Evolutionary conservation across 768 basidiomycete species (phyloP), one percentile per base, ranked within the genome.

Genomic region (Naganishia friedmannii): DNA sequence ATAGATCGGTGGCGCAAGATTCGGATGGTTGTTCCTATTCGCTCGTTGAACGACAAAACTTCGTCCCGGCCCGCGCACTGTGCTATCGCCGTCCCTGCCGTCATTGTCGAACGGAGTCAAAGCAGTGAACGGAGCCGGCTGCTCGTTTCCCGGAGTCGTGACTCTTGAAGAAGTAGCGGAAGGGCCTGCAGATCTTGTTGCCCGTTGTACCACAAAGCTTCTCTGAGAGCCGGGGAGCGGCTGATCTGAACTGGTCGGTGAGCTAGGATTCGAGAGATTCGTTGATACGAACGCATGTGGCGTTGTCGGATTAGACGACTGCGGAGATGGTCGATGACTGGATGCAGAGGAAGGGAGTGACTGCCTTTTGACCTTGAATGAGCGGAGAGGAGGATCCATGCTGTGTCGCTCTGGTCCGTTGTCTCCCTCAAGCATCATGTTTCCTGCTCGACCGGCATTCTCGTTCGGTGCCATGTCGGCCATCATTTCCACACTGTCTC

Each of bases 131-230:
- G 53, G 23, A 23, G 67, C n/a, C 26, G 68, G 56, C 8, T 28
- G 54, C 1, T 46, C 53, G 13, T 13, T 45, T 1, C 53, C 67
- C 19, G 67, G 68, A 21, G 68, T 58, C 15, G 68, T 58, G n/a
- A 46, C 56, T 51, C 58, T 28, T n/a, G 68, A 69, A 32, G 56
- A 46, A 34, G 45, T 23, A 21, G 68, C 57, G 29, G 46, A 63
- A 31, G 39, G 10, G 8, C 58, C 45, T 21, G 56, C 68, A 13
- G 69, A 65, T 39, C 66, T 66, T 19, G 23, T 67, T 7, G 66
- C 48, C 8, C 70, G 66, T 3, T 67, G 60, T 7, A 71, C 66
- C n/a, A 63, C 66, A 56, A 71, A 71, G 26, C 70, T 68, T 10
- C 66, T 28, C 57, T 60, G 42, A 37, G 70, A 39, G 21, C 34